Conservation (phyloP, 148 eudicot species). For the Vaccinium corymbosum region DNA sequence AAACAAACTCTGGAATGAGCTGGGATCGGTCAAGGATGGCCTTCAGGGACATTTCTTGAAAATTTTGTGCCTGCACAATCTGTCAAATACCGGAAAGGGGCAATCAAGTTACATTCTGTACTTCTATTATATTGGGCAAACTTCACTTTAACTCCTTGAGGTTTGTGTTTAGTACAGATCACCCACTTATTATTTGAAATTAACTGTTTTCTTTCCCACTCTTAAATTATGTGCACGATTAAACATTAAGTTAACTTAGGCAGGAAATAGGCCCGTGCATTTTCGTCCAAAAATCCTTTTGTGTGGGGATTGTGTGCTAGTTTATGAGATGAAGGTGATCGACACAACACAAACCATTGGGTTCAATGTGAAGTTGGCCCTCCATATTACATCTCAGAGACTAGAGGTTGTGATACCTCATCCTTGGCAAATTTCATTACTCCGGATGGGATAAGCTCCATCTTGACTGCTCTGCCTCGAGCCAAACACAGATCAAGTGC, state of each 20-base stretch:
- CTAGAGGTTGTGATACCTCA: constrained; percentile 43
- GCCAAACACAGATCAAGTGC: constrained; percentile 65
- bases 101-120: not conserved
- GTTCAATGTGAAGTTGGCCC: not conserved
- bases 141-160: not conserved
- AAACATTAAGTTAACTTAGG: not conserved
- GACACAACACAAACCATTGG: not conserved
- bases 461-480: constrained; percentile 68
- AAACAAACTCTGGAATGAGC: constrained; percentile 50
- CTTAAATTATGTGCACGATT: not conserved
- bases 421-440: constrained; percentile 42
- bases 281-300: not conserved
- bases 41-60: constrained; percentile 80
- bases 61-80: constrained; percentile 64
- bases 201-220: not conserved
- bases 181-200: not conserved
- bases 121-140: not conserved
- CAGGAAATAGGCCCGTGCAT: not conserved
- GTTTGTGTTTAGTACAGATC: not conserved
- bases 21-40: constrained; percentile 73
- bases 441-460: constrained; percentile 66
- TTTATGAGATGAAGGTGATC: not conserved
- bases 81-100: constrained; percentile 21
- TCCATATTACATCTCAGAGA: not conserved
- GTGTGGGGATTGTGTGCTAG: not conserved